Evolutionary conservation across 208 protist species (phyloP), one percentile per base, ranked within the genome.

Genomic region (Phytomonas sp.): DNA sequence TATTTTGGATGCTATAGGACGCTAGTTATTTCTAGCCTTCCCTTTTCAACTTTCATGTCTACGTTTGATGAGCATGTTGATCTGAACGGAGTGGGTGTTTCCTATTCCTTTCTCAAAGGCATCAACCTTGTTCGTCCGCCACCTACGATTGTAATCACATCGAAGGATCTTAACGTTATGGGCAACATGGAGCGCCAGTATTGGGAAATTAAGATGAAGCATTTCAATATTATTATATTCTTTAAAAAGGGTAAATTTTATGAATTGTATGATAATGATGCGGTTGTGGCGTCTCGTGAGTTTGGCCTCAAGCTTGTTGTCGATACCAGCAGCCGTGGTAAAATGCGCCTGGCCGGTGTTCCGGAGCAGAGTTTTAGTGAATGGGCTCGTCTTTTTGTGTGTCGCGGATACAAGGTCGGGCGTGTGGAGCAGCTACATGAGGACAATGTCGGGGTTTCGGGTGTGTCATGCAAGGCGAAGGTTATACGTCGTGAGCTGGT

Each of bases 171-270:
- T 11, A 82, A 83, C 40, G 81, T 80, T 10, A 97, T 98, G 88
- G 94, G 74, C 10, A 81, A 79, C 40, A 97, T 98, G 88, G 95
- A 98, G 81, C 81, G 93, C 4, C 97, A 98, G 73, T 98, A 98
- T 70, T 98, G 97, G 97, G 84, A 93, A 31, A 98, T 98, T 29
- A 98, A 98, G 74, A 71, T 78, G 45, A 75, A 93, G 12, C 69
- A 97, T 67, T 98, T 84, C 80, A 95, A 98, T 71, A 83, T 93
- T 14, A 32, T 98, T 12, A 77, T 98, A 26, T 98, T 98, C 52
- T 98, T 98, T 76, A 98, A 98, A 73, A 98, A 98, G 76, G 97
- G 94, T 29, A 96, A 95, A 64, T 98, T 98, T 81, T 98, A 98
- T 82, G 96, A 98, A 70, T 75, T 98, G 1, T 98, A 98, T 72